phyloP scores from a whole-genome alignment of 805 yeast species.

The Teunomyces barrocoloradensis region DNA sequence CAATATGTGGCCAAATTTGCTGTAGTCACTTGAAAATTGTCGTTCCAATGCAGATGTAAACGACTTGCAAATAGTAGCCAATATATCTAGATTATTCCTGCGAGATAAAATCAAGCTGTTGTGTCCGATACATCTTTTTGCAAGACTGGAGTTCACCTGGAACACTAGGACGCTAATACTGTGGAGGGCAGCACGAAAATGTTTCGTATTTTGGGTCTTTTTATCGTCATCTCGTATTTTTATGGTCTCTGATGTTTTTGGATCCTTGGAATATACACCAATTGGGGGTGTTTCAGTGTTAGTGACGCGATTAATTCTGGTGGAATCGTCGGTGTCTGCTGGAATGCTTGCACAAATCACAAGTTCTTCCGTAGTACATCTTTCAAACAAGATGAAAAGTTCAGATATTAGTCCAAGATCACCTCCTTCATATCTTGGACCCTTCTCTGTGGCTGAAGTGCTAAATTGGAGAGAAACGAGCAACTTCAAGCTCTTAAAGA shows the following conservation, averaged over 20 bases:
- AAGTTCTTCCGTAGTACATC: slow-evolving; percentile 58
- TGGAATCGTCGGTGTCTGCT: slow-evolving; percentile 40
- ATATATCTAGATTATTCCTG: slow-evolving; percentile 39
- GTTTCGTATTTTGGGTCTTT: neutral
- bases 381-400: slow-evolving; percentile 40
- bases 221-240: neutral
- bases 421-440: slow-evolving; percentile 36
- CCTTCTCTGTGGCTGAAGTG: slow-evolving; percentile 26
- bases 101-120: slow-evolving; percentile 22
- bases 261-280: slow-evolving; percentile 42
- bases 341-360: slow-evolving; percentile 50
- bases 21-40: slow-evolving; percentile 14
- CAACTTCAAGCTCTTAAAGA: neutral
- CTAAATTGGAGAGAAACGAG: neutral
- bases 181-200: neutral
- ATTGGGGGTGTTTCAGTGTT: slow-evolving; percentile 36
- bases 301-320: slow-evolving; percentile 30
- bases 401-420: slow-evolving; percentile 40
- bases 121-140: neutral
- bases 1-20: slow-evolving; percentile 27
- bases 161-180: neutral
- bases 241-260: neutral
- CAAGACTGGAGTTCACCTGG: neutral
- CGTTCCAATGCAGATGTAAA: slow-evolving; percentile 26
- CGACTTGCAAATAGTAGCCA: slow-evolving; percentile 22